Conservation (phyloP, 2,329 filamentous ascomycete genomes). For the Rhynchosporium agropyri region DNA sequence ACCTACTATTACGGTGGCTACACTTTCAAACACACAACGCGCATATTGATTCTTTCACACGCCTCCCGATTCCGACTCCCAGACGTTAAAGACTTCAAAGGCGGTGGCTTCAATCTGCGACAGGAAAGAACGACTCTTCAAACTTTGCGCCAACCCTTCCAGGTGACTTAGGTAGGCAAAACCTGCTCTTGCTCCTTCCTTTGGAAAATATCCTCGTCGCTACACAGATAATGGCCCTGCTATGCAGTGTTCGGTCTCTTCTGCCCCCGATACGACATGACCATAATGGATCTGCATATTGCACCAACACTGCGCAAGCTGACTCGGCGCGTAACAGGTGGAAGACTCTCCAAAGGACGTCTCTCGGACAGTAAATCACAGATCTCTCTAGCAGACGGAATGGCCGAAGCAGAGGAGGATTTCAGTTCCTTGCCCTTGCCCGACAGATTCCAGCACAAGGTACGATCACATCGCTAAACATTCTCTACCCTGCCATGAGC, state of each 20-base stretch:
- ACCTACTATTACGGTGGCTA: background rate
- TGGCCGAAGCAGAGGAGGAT: conserved; percentile 85
- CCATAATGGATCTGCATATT: conserved; percentile 30
- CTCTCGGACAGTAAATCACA: conserved; percentile 21
- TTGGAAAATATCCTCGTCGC: background rate
- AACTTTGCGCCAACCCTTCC: conserved; percentile 31
- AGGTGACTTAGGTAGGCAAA: conserved; percentile 23
- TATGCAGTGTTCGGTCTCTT: background rate
- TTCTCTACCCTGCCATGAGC: conserved; percentile 11
- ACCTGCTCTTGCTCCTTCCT: conserved; percentile 15
- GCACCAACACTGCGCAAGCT: conserved; percentile 34
- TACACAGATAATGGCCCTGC: background rate
- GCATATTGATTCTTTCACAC: conserved; percentile 15
- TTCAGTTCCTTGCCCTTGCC: conserved; percentile 76
- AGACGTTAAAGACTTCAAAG: background rate
- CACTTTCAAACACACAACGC: conserved; percentile 16
- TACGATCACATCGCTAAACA: conserved; percentile 39
- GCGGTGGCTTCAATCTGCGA: background rate
- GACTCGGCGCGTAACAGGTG: conserved; percentile 36
- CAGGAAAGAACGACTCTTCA: conserved; percentile 24
- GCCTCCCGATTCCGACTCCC: conserved; percentile 11
- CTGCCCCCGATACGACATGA: conserved; percentile 10
- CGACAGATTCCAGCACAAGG: conserved; percentile 84
- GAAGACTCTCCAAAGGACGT: conserved; percentile 29
- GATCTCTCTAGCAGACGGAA: conserved; percentile 43